phyloP scores from a whole-genome alignment of 805 yeast species.

The Starmerella etchellsii region DNA sequence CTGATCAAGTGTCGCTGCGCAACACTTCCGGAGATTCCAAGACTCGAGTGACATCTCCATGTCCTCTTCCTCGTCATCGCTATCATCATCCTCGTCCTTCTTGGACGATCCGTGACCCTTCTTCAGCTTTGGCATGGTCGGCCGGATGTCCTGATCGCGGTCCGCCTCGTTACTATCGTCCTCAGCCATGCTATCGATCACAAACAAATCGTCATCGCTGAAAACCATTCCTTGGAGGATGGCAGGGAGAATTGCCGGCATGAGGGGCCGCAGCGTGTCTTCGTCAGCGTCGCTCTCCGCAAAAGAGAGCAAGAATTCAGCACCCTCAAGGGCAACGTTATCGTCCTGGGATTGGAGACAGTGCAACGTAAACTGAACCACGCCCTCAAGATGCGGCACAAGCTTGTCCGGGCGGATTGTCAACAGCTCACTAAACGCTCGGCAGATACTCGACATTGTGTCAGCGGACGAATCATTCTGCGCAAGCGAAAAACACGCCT shows the following conservation, averaged over 20 bases:
- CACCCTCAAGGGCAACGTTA: conserved; percentile 77
- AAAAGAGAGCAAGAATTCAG: conserved; percentile 74
- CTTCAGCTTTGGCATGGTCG: conserved; percentile 60
- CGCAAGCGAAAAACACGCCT: conserved; percentile 57
- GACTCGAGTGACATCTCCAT: conserved; percentile 54
- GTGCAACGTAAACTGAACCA: conserved; percentile 70
- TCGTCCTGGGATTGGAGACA: conserved; percentile 55
- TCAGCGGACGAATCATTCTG: conserved; percentile 38
- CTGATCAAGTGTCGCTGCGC: conserved; percentile 85
- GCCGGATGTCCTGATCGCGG: conserved; percentile 75
- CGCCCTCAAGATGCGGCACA: conserved; percentile 71
- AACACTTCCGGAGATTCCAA: conserved; percentile 88
- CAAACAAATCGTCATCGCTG: conserved; percentile 63
- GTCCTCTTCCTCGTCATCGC: conserved; percentile 61
- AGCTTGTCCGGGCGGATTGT: conserved; percentile 72
- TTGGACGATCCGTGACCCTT: conserved; percentile 30
- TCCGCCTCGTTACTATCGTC: conserved; percentile 73
- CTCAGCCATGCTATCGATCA: conserved; percentile 51
- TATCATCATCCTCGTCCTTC: conserved; percentile 39
- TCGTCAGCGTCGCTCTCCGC: conserved; percentile 50
- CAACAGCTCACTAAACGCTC: conserved; percentile 56
- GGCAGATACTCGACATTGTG: conserved; percentile 64
- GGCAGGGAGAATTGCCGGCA: conserved; percentile 59
- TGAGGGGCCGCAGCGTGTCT: conserved; percentile 42
- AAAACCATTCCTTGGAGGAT: conserved; percentile 74